Base-by-base conservation (phyloP, 768 basidiomycete genomes). In the Lactarius hengduanensis region DNA sequence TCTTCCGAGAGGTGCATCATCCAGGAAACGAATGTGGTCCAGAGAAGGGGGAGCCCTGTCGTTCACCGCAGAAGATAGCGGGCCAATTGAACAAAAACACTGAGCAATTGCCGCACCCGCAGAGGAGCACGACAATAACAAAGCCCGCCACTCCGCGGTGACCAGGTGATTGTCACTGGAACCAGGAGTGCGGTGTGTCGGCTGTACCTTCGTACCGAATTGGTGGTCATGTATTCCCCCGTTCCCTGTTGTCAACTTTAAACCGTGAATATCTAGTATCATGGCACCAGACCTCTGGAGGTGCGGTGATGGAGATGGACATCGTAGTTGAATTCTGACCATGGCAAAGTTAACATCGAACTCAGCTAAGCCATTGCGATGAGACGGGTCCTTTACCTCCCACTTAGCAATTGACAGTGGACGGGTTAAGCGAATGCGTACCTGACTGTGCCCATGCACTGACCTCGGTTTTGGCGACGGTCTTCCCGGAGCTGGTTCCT, bases 291-390 rank as follows among this genome's bases (percentile, higher is more conserved):
- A 92, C 30, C 90, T 84, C 20, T 79, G 80, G 8, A 73, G 45
- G 30, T 70, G 75, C 1, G 73, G 73, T 22, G 78, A 73, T 5
- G 87, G 86, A 36, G 91, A 80, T 6, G 88, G 86, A 72, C 84
- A 87, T 57, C 90, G 84, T 58, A 89, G 72, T 73, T 94, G 84
- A 26, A 89, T 55, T 22, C 94, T 86, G 55, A 94, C 72, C 76
- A 88, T 78, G 16, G 84, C 76, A 38, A 87, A 79, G 22, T 74
- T 75, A 47, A 90, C 70, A 1, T 72, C 71, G 3, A 84, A 53
- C 57, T 71, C 61, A 13, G 60, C 18, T n/a, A 38, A 57, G 36
- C 43, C 28, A 43, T 38, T 34, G 4, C 53, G 47, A 26, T 28
- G 54, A 32, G 59, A 55, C 3, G 30, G 41, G n/a, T 30, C 50